These are phyloP conservation scores for Ogataea sp. DNA, from an alignment of 805 yeast genomes.

Conservation along the genomic window DNA sequence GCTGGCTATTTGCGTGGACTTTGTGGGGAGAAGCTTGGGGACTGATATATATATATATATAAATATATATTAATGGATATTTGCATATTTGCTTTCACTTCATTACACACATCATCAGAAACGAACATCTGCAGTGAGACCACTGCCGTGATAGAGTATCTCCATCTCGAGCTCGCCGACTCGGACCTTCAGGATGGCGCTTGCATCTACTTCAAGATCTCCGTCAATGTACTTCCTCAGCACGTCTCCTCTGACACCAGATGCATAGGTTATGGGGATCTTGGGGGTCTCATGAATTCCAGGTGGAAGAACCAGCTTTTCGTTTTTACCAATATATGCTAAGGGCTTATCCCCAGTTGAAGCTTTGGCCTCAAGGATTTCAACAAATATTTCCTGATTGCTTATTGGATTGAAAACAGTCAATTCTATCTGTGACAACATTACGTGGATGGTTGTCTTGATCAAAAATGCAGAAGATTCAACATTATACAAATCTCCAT, in stretches of 20 bases:
- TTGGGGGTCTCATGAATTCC: constrained; percentile 43
- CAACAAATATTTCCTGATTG: constrained; percentile 36
- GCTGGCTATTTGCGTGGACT: neutral
- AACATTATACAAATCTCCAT: neutral
- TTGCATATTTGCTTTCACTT: too few relatives aligned
- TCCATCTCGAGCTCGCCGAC: constrained; percentile 33
- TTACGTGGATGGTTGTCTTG: constrained; percentile 44
- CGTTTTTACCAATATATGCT: constrained; percentile 36
- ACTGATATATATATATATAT: neutral
- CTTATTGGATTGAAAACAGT: constrained; percentile 45
- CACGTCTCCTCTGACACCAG: constrained; percentile 38
- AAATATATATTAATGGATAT: neutral
- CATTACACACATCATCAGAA: too few relatives aligned
- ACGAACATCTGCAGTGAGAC: constrained; percentile 32
- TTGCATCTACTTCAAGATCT: constrained; percentile 36
- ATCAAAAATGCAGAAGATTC: constrained; percentile 32
- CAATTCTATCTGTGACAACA: constrained; percentile 47
- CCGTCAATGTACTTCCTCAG: constrained; percentile 44
- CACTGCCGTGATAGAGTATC: constrained; percentile 38
- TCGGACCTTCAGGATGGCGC: constrained; percentile 32
- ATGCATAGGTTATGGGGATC: constrained; percentile 38
- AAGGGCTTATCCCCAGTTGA: constrained; percentile 35
- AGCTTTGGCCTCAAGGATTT: constrained; percentile 39
- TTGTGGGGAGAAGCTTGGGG: neutral
- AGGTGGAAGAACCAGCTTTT: constrained; percentile 38